Evolutionary conservation across 1,139 yeast species (phyloP).

Genomic region (Sugiyamaella paludigena): DNA sequence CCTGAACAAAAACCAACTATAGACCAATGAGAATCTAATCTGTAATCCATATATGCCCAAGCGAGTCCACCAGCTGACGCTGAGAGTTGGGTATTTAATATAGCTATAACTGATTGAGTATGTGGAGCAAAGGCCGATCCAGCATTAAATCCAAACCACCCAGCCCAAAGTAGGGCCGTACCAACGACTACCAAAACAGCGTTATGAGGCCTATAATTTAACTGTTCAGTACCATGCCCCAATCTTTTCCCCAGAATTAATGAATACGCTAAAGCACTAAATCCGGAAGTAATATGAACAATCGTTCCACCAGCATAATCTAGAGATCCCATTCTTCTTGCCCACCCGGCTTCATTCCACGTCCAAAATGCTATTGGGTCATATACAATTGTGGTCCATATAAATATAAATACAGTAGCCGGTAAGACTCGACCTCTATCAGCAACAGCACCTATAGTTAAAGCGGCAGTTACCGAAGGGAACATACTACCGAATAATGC

Average conservation of each 20-base stretch:
- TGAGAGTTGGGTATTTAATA: constrained; percentile 36
- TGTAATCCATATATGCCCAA: constrained; percentile 37
- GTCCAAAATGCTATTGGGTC: constrained; percentile 67
- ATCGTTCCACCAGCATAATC: constrained; percentile 69
- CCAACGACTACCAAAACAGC: constrained; percentile 49
- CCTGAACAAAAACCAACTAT: constrained; percentile 43
- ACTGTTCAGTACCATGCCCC: constrained; percentile 25
- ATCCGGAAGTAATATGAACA: constrained; percentile 61
- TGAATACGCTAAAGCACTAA: constrained; percentile 59
- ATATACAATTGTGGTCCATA: constrained; percentile 58
- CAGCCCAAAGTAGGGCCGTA: constrained; percentile 58
- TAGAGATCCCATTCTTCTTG: constrained; percentile 47
- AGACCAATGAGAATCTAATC: constrained; percentile 35
- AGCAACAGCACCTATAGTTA: constrained; percentile 58
- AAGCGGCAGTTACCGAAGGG: constrained; percentile 51
- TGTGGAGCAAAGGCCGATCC: constrained; percentile 68
- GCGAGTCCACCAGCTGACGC: constrained; percentile 38
- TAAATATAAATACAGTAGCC: constrained; percentile 50
- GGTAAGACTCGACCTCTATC: constrained; percentile 59
- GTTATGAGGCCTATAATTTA: constrained; percentile 36
- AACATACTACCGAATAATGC: constrained; percentile 52
- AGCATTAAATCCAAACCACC: constrained; percentile 90
- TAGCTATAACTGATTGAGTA: constrained; percentile 44
- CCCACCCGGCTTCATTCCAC: constrained; percentile 63
- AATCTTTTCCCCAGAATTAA: constrained; percentile 52